Conservation (phyloP, 2,329 filamentous ascomycete genomes). For the Akanthomyces dipterigenus region DNA sequence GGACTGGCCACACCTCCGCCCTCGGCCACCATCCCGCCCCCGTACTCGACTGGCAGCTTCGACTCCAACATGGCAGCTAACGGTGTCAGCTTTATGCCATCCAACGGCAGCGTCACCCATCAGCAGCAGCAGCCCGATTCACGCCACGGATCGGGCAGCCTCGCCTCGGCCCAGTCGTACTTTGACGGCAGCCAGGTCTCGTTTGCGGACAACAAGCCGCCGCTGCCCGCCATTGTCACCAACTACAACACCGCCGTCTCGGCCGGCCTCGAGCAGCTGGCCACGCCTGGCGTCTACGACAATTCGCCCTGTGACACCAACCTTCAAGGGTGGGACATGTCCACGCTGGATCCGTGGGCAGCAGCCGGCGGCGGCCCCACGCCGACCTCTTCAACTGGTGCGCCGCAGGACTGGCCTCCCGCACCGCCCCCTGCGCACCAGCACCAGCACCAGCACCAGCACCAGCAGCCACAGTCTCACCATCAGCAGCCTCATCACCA, state of each 20-base stretch:
- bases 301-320: slow-evolving; percentile 24
- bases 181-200: slow-evolving; percentile 25
- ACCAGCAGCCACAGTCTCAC: neutral
- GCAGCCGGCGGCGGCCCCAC: slow-evolving; percentile 19
- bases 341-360: slow-evolving; percentile 29
- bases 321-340: slow-evolving; percentile 33
- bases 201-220: slow-evolving; percentile 28
- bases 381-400: slow-evolving; percentile 16
- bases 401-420: slow-evolving; percentile 24
- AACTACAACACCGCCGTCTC: slow-evolving; percentile 26
- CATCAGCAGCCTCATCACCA: slow-evolving; percentile 1
- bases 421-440: slow-evolving; percentile 2
- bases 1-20: slow-evolving; percentile 52
- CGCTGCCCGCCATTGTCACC: slow-evolving; percentile 22
- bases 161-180: slow-evolving; percentile 24
- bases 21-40: slow-evolving; percentile 42
- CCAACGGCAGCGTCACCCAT: slow-evolving; percentile 18
- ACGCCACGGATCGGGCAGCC: slow-evolving; percentile 13
- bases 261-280: slow-evolving; percentile 26
- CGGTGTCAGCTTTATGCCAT: slow-evolving; percentile 26
- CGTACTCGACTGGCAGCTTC: slow-evolving; percentile 40
- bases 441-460: slow-evolving; percentile 6
- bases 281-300: slow-evolving; percentile 29
- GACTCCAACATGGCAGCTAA: slow-evolving; percentile 29
- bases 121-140: slow-evolving; percentile 9